Evolutionary conservation across 1,139 yeast genomes (phyloP), one percentile per base, ranked within the genome.

Genomic region (Meyerozyma elateridarum): DNA sequence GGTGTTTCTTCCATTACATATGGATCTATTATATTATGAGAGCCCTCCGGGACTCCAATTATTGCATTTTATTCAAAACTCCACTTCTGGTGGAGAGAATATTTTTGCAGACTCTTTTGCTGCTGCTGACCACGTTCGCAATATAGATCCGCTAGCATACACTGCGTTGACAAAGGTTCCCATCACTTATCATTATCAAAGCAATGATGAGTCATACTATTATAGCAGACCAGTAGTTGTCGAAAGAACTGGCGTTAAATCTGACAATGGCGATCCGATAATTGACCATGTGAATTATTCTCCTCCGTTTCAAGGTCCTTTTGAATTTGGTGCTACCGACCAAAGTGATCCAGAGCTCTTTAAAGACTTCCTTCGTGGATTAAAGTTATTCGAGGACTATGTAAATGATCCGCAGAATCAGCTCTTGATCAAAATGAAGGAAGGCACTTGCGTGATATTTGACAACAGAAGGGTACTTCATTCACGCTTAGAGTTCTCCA

Each of bases 281-380:
- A 49, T 64, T 1, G 60, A 57, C 8, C 47, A 61, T 30, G 73
- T 83, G 21, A 83, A 82, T 48, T 85, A 84, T 51, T 77, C 93
- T 2, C 94, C 95, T 1, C 93, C 93, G 8, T 85, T 83, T 61
- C 94, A 85, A 49, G 93, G 87, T 0, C 93, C 93, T 0, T 74
- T 78, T 39, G 88, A 81, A 38, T 54, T 59, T 39, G 79, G 78
- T 15, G 61, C 73, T 16, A 55, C 54, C 29, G 55, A 59, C 29
- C 43, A 53, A 15, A 45, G 51, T 5, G 31, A 42, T 40, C 36
- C 53, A 41, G 14, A 42, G 22, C 45, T 58, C 11, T 70, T 77
- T 39, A 60, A 64, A 11, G 79, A 73, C 34, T 81, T 81, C 51
- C 45, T 74, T 17, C 56, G 85, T 34, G 91, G 91, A 0, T 53